A percentile compares a stretch with the other conserved stretches of the same genome.
Conservation (phyloP, 202 grass and related monocot genomes). For the Schoenoplectus tabernaemontani region DNA sequence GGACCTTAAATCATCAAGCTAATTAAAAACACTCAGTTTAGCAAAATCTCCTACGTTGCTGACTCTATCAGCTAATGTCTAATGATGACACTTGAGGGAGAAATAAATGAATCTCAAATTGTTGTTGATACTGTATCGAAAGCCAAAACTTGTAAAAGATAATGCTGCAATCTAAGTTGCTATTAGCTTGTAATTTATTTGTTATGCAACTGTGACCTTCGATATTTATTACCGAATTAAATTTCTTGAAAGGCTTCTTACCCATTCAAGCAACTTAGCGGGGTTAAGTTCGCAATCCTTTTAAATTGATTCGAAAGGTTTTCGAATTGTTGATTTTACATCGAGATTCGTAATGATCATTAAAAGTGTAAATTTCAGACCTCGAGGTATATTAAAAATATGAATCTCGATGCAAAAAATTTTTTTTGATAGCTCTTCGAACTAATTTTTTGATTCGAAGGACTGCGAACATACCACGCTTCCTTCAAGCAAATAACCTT, state of each 20-base stretch:
- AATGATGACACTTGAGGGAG: not conserved
- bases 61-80: not conserved
- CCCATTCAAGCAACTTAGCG: too few relatives aligned
- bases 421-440: too few relatives aligned
- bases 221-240: not conserved
- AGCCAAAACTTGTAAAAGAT: not conserved
- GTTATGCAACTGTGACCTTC: not conserved
- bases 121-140: not conserved
- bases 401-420: too few relatives aligned
- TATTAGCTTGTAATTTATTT: not conserved
- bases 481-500: slow-evolving; percentile 57
- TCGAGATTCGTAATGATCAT: too few relatives aligned
- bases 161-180: not conserved
- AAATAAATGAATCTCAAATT: not conserved
- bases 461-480: too few relatives aligned
- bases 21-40: not conserved
- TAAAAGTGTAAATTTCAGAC: too few relatives aligned
- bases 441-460: too few relatives aligned
- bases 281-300: too few relatives aligned
- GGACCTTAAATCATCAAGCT: not conserved
- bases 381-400: too few relatives aligned
- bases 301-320: too few relatives aligned
- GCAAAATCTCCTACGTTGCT: not conserved
- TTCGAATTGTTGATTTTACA: too few relatives aligned
- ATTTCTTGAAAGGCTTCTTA: slow-evolving; percentile 16